These are phyloP conservation scores for Limnanthes douglasii DNA, from an alignment of 345 rosid genomes.

Conservation along the genomic window DNA sequence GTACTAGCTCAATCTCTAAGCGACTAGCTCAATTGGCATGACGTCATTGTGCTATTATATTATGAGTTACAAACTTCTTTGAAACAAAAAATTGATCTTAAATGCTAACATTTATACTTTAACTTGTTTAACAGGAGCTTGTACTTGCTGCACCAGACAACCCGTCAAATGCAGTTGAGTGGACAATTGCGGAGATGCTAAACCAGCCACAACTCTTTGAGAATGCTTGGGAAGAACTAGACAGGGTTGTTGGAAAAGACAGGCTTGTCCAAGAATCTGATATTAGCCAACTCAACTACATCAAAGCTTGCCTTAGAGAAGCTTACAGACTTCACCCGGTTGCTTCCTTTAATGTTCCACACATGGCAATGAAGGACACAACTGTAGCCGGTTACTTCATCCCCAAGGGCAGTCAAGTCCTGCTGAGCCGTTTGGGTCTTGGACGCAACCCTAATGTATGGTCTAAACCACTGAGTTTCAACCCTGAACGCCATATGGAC, in stretches of 20 bases:
- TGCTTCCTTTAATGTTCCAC: constrained; percentile 12
- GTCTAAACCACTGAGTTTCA: background rate
- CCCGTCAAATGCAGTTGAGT: constrained; percentile 12
- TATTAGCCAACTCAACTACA: constrained; percentile 7
- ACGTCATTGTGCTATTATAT: background rate
- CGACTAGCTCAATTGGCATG: too few relatives aligned
- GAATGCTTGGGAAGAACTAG: constrained; percentile 13
- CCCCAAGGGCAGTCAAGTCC: constrained; percentile 15
- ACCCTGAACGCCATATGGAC: constrained; percentile 1
- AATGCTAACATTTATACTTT: background rate
- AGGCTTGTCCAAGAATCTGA: constrained; percentile 20
- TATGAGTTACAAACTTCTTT: background rate
- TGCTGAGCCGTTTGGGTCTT: background rate
- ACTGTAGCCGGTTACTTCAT: constrained; percentile 14
- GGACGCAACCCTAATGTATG: constrained; percentile 1
- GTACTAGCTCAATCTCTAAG: constrained; percentile 2
- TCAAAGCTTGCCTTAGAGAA: constrained; percentile 18
- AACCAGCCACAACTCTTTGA: constrained; percentile 10
- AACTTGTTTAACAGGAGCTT: constrained; percentile 15
- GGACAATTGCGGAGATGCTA: constrained; percentile 21
- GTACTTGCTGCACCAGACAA: constrained; percentile 24
- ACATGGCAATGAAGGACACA: constrained; percentile 7
- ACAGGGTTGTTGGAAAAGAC: constrained; percentile 16
- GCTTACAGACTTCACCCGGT: constrained; percentile 17
- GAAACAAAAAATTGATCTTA: background rate